phyloP scores from a whole-genome alignment of 345 rosid species.

The Linum tenue region DNA sequence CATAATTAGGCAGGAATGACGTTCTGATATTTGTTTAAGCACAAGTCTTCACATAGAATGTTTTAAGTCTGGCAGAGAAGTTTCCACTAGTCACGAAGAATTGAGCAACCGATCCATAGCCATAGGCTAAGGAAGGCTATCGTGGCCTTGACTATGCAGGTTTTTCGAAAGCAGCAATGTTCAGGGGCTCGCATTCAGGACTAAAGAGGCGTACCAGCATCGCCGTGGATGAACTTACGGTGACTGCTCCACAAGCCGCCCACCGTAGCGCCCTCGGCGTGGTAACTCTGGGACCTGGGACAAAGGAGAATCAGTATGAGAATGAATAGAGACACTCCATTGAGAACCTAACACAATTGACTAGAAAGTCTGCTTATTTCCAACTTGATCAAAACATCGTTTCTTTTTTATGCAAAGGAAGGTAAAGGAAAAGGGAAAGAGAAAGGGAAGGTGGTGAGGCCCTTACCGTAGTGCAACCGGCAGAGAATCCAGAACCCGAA shows the following conservation, averaged over 20 bases:
- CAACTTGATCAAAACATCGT: too few species aligned
- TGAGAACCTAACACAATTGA: background rate
- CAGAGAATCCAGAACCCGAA: slow-evolving; percentile 83
- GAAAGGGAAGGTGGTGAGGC: slow-evolving; percentile 2
- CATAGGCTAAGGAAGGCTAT: too few species aligned
- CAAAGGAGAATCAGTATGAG: background rate
- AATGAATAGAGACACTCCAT: background rate
- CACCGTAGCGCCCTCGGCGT: slow-evolving; percentile 66
- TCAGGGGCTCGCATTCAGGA: slow-evolving; percentile 94
- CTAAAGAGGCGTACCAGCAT: slow-evolving; percentile 71
- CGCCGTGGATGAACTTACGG: slow-evolving; percentile 57
- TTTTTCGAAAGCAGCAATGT: slow-evolving; percentile 70
- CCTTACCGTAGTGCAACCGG: slow-evolving; percentile 61
- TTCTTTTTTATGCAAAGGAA: too few species aligned
- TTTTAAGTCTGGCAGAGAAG: too few species aligned
- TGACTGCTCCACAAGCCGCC: slow-evolving; percentile 82
- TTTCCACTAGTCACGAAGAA: too few species aligned
- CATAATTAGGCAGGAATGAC: background rate
- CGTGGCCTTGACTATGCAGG: background rate
- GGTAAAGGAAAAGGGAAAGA: background rate
- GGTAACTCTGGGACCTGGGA: slow-evolving; percentile 53
- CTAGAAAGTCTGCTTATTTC: too few species aligned
- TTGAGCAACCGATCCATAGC: too few species aligned
- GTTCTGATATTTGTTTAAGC: background rate
- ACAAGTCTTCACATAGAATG: too few species aligned